These are phyloP conservation scores for Candida verbasci DNA, from an alignment of 805 yeast species.

Conservation along the genomic window DNA sequence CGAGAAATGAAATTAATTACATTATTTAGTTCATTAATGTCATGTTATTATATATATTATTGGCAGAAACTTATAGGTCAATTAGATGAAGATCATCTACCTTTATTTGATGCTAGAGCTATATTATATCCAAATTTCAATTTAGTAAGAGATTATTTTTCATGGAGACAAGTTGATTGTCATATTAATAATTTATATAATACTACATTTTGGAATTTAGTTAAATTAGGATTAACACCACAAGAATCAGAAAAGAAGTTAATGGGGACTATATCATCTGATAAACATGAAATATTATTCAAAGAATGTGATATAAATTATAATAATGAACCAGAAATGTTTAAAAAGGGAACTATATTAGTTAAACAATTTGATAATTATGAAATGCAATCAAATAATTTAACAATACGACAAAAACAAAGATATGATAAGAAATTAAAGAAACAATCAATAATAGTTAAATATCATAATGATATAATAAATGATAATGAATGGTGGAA, in stretches of 20 bases:
- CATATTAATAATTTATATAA: constrained; percentile 94
- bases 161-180: constrained; percentile 96
- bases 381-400: constrained; percentile 9
- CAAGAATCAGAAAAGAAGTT: constrained; percentile 76
- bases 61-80: constrained; percentile 61
- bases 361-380: constrained; percentile 43
- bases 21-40: constrained; percentile 76
- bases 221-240: constrained; percentile 56
- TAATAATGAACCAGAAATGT: constrained; percentile 85
- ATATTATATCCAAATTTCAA: constrained; percentile 70
- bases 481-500: constrained; percentile 59
- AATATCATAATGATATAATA: constrained; percentile 58
- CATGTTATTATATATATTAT: constrained; percentile 64
- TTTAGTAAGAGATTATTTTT: constrained; percentile 71
- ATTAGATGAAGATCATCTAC: constrained; percentile 52
- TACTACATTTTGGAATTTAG: constrained; percentile 88
- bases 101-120: constrained; percentile 89
- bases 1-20: constrained; percentile 77
- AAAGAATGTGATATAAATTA: constrained; percentile 78
- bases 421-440: constrained; percentile 43
- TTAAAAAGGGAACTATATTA: constrained; percentile 73
- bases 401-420: constrained; percentile 42
- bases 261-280: constrained; percentile 74
- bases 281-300: constrained; percentile 86
- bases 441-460: constrained; percentile 42